A percentile compares a stretch with the other conserved stretches of the same genome.
Evolutionary conservation across 257 asterid species (phyloP).

Genomic region (Hygrophila difformis): DNA sequence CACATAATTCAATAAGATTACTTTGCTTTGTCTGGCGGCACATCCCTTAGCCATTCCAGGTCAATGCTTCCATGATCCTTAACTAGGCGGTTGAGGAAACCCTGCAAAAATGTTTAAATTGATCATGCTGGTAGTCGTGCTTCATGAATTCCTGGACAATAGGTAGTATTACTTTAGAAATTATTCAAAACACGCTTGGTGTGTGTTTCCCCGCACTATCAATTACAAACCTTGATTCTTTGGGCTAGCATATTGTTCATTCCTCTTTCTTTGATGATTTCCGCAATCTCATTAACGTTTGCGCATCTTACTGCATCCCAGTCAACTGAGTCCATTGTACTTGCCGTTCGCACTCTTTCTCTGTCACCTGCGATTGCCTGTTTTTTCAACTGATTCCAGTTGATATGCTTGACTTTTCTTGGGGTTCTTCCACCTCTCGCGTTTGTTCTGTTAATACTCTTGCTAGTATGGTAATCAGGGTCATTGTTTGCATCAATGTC

Average conservation of each 20-base stretch:
- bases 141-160: too few relatives aligned
- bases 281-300: conserved; percentile 69
- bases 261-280: conserved; percentile 83
- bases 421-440: conserved; percentile 36
- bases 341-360: conserved; percentile 41
- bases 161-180: too few relatives aligned
- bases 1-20: conserved; percentile 18
- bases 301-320: conserved; percentile 90
- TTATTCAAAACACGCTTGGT: too few relatives aligned
- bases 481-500: conserved; percentile 33
- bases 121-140: conserved; percentile 12
- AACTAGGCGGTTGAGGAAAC: conserved; percentile 67
- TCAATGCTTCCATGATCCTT: conserved; percentile 83
- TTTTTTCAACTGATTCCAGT: conserved; percentile 59
- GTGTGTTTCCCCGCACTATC: too few relatives aligned
- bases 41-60: conserved; percentile 90
- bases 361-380: conserved; percentile 34
- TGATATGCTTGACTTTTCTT: conserved; percentile 38
- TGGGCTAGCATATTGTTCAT: conserved; percentile 91
- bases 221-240: conserved; percentile 43
- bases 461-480: conserved; percentile 18
- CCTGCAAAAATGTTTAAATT: conserved; percentile 41
- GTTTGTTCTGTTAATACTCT: conserved; percentile 31
- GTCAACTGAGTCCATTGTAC: conserved; percentile 77
- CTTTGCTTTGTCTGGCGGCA: conserved; percentile 96